Base-by-base conservation (phyloP, 1,284 basidiomycete species). In the Ganoderma meredithae region DNA sequence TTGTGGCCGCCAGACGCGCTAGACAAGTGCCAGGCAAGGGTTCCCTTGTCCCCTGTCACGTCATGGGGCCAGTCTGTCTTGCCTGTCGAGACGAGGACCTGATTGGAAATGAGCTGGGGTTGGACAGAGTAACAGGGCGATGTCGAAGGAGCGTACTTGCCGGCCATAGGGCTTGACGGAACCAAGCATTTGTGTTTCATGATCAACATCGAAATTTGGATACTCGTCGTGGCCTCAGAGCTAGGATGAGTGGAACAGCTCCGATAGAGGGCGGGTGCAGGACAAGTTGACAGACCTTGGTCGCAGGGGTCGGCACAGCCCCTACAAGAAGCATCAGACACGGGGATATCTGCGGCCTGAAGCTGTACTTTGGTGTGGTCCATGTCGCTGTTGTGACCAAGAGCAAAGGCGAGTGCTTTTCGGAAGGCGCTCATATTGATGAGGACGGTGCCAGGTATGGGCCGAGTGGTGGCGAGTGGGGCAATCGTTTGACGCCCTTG, bases 71-170 rank as follows among this genome's bases (percentile, higher is more conserved):
- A 97, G 80, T 97, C 94, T 36, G 89, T 86, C 81, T 93, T 91
- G 17, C 94, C 95, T 0, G 95, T 97, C 1, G 95, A 96, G 65
- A 98, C 94, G 39, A 97, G 84, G 41, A 95, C 85, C 90, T 95
- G 70, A 39, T 60, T 53, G 62, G 31, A 56, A 19, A 19, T 61
- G 1, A 60, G 39, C 25, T 25, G 15, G 22, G 3, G 31, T 43
- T 56, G 12, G 62, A 22, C 13, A 5, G 4, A 31, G 41, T 12
- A 22, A 22, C 12, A 25, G 17, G 39, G 22, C 2, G 19, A 17
- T 2, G 2, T 22, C 13, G 43, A 61, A 19, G 22, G 36, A 39
- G 77, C 85, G 71, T 70, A 92, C 93, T 84, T 94, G 92, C 52
- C 93, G 89, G 64, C 88, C 86, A 75, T 94, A 95, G 1, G 94